A percentile compares a stretch with the other conserved stretches of the same genome.
These are phyloP conservation scores for Saitozyma podzolica DNA, from an alignment of 768 basidiomycete species.

Conservation along the genomic window DNA sequence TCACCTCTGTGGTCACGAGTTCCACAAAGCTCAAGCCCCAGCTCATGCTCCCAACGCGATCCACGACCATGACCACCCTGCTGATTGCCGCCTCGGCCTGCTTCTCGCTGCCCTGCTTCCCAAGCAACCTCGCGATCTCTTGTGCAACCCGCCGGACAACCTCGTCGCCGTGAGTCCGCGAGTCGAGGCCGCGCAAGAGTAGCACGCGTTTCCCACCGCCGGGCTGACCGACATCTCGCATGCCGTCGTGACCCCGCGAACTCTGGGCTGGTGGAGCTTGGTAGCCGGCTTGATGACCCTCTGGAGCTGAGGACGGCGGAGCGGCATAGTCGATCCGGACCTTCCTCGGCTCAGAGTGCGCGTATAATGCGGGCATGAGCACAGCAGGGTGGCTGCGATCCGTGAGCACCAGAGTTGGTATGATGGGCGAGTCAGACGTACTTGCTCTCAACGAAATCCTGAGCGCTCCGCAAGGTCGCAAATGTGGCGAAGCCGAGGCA, in stretches of 20 bases:
- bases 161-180: conserved; percentile 80
- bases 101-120: conserved; percentile 50
- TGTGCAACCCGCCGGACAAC: conserved; percentile 78
- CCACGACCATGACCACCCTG: conserved; percentile 83
- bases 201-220: conserved; percentile 62
- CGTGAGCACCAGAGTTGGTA: not conserved
- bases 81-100: conserved; percentile 84
- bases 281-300: not conserved
- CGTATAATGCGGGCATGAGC: conserved; percentile 85
- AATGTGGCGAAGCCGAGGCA: conserved; percentile 98
- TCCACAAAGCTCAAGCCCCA: conserved; percentile 96
- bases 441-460: conserved; percentile 83
- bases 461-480: conserved; percentile 76
- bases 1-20: conserved; percentile 78
- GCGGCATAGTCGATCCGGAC: conserved; percentile 93
- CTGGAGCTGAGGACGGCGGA: conserved; percentile 52
- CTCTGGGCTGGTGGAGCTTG: not conserved
- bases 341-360: conserved; percentile 75
- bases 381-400: conserved; percentile 71
- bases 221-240: conserved; percentile 85
- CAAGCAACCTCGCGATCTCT: conserved; percentile 63
- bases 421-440: conserved; percentile 16
- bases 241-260: conserved; percentile 82
- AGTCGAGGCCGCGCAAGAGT: conserved; percentile 86
- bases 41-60: conserved; percentile 76